Base-by-base conservation (phyloP, 139 green algal genomes). In the Klebsormidium nitens region DNA sequence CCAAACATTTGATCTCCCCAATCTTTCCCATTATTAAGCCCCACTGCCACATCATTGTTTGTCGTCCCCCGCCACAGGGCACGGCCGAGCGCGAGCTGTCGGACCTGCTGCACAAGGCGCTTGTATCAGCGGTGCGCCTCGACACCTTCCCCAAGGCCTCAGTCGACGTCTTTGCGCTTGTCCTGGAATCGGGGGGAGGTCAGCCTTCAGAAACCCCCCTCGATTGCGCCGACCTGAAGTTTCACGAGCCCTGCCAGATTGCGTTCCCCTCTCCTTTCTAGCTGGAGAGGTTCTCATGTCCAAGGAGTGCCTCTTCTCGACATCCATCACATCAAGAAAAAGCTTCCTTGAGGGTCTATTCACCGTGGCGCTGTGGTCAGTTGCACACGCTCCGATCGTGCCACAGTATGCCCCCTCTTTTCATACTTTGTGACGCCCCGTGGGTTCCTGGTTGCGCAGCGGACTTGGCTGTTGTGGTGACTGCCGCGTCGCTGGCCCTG, bases 141-240 rank as follows among this genome's bases (percentile, higher is more conserved):
- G 47, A 86, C 35, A 77, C 75, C 17, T 93, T 94, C 50, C 85
- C 84, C 28, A 89, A 90, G 64, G 62, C 83, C 28, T 67, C 75
- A 1, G 74, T 91, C n/a, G 87, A 94, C 57, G 80, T 94, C 38
- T 81, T 82, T 8, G 82, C 75, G 31, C 74, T 88, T 42, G 64
- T 94, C 28, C 78, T 94, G 52, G 82, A 94, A 74, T 72, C 74
- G 2, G 88, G 82, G 0, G 88, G 88, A 17, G 61, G 68, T 19
- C 84, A 87, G 61, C 40, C 23, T 11, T 32, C 11, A 63, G 29
- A 11, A 11, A 11, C 32, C 32, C 32, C 31, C 32, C 32, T 14
- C 31, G 31, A 63, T 63, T 63, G 32, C 11, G 29, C 11, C 11
- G 23, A 23, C 46, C 23, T n/a, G 23, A 55, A 64, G 28, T 67